Evolutionary conservation across 345 rosid genomes (phyloP), one percentile per base, ranked within the genome.

Genomic region (Citrus reticulata): DNA sequence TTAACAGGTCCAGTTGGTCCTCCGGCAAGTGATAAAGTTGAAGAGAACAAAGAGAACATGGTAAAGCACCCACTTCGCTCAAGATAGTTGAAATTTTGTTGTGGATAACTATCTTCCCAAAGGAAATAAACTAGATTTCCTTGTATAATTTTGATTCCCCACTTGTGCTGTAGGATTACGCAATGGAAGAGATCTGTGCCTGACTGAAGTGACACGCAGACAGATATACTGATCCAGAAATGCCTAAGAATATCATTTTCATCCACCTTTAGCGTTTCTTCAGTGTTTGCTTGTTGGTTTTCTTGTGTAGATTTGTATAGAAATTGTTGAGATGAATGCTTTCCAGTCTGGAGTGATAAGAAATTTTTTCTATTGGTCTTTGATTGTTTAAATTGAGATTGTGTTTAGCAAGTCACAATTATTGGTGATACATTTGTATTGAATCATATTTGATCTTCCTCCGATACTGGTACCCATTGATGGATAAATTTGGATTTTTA

Each of bases 1-100:
- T 42, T 63, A 67, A 59, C 88, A 90, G 98, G 87, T 86, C 70
- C 79, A n/a, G 82, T 68, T 49, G 74, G 84, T 80, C 82, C 85
- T 67, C 77, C 77, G 68, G 81, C 81, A 69, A 77, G 35, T 46
- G 77, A 73, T 57, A 39, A 72, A 19, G 73, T 80, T 46, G 87
- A 83, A 78, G 97, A 89, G 86, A 87, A 95, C 87, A 95, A 95
- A 83, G 98, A 95, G 85, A 95, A 93, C 74, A 65, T 84, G 95
- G 95, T 93, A 87, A 83, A 81, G 51, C 14, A 7, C 10, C 49
- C 24, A 42, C 24, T 20, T 57, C 24, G 5, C 40, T 35, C 72
- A 37, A 73, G 30, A 46, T 60, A 60, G 70, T 20, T 37, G 10
- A 51, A 65, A 11, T 27, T 39, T 54, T 17, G 20, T 17, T 54